Evolutionary conservation across 2,329 filamentous ascomycete species (phyloP), one percentile per base, ranked within the genome.

Genomic region (Clonostachys sp.): DNA sequence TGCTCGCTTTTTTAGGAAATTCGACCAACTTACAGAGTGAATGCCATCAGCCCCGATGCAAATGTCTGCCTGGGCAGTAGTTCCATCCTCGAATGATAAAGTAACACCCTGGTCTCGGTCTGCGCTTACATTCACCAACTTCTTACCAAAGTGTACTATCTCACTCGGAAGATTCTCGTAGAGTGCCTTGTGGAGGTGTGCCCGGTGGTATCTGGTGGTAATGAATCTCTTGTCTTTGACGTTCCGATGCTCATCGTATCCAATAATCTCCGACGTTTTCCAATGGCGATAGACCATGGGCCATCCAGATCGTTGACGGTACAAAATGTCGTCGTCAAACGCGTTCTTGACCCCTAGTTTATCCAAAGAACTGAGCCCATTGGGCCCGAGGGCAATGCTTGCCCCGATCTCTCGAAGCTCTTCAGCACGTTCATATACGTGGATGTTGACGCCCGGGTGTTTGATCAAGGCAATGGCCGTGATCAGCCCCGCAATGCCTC

Each of bases 21-120:
- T 17, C 16, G 9, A 12, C 12, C 16, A 41, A 41, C 40, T 14
- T 41, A 41, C 61, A 17, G 74, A 78, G 53, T 74, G 72, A 42
- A 80, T 72, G 38, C 77, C 77, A 56, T 81, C 77, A 1, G 75
- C 71, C 1, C 75, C 77, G 13, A 81, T 65, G 20, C 78, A 55
- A 40, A 78, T 56, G 51, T 80, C 74, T 1, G 72, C 73, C 1
- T 58, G 55, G 0, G 63, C 62, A 4, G 57, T 63, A 0, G 65
- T 69, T 8, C 72, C 74, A 53, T 80, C 77, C 13, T 65, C 59
- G 53, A 80, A 80, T 20, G 55, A 55, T 1, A 79, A 56, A 1
- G 68, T 58, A n/a, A 54, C 50, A 3, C 50, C 52, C 4, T 46
- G 44, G 1, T 57, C 55, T 14, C 18, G 44, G n/a, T 65, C 58